phyloP scores from a whole-genome alignment of 805 yeast genomes.

The Candida patagonica region DNA sequence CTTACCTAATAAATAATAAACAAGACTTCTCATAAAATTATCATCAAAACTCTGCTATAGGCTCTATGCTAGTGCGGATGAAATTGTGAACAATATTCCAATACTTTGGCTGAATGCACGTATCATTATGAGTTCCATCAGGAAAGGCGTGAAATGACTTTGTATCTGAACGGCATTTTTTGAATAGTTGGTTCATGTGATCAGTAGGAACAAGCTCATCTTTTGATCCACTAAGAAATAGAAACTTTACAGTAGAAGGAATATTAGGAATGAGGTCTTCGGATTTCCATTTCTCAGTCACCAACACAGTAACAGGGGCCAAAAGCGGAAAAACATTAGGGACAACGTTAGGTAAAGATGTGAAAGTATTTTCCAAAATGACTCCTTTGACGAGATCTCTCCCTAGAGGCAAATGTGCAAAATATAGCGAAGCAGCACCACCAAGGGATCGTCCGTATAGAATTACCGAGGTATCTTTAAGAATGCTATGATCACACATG shows the following conservation, averaged over 20 bases:
- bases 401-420: constrained; percentile 44
- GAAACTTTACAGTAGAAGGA: constrained; percentile 48
- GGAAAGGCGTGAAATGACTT: constrained; percentile 50
- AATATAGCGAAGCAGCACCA: constrained; percentile 86
- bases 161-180: constrained; percentile 38
- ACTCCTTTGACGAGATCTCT: constrained; percentile 48
- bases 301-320: constrained; percentile 44
- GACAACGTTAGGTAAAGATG: constrained; percentile 49
- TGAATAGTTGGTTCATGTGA: constrained; percentile 60
- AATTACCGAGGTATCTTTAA: constrained; percentile 44
- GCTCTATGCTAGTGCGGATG: constrained; percentile 8
- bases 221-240: constrained; percentile 59
- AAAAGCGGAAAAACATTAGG: constrained; percentile 68
- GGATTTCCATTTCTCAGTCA: constrained; percentile 79
- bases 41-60: constrained; percentile 5
- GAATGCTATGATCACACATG: constrained; percentile 44
- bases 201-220: constrained; percentile 91
- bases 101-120: constrained; percentile 63
- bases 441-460: constrained; percentile 88
- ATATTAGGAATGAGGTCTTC: constrained; percentile 47
- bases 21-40: no score
- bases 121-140: constrained; percentile 73
- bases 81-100: constrained; percentile 64
- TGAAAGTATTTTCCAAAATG: constrained; percentile 79
- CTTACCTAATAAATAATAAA: no score